Evolutionary conservation across 208 protist genomes (phyloP), one percentile per base, ranked within the genome.

Genomic region (Wallacemonas rigidus): DNA sequence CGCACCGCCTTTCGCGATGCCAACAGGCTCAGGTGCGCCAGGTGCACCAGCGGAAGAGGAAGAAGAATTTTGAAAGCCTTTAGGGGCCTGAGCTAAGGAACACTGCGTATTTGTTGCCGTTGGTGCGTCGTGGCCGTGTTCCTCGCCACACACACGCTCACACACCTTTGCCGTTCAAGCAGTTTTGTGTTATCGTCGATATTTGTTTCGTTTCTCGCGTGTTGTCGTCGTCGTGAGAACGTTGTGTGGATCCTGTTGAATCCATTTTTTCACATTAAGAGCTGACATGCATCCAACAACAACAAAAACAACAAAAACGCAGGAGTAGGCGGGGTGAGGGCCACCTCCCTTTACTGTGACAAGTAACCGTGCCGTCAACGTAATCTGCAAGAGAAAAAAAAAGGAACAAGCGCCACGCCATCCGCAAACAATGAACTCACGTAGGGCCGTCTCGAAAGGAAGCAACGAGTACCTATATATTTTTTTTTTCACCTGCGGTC

Each of bases 1-100:
- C n/a, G 71, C 82, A 36, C 89, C 87, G 7, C 60, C 56, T 26
- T 96, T 96, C 67, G 76, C 80, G n/a, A 69, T 74, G 61, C 82
- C 72, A 11, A 12, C 72, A 65, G 69, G 54, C 63, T 41, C 71
- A 38, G 58, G 48, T 53, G 26, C 67, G 12, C 75, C 82, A 15
- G 81, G 74, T 2, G 79, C 48, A n/a, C 44, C 75, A 1, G 40
- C 63, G 14, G 91, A 87, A 54, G 91, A 92, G 50, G 72, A 88
- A 62, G 85, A 90, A 48, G 85, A 87, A 40, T 88, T 89, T 45
- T 88, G 87, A 56, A 35, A 36, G n/a, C 26, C 26, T 26, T 26
- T 26, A 26, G 26, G 26, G 26, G 26, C 26, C 26, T 26, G 26
- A 0, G 26, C 26, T 26, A 26, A 26, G 26, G 26, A 26, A 26